Percentiles rank a stretch among this genome's conserved stretches.
These are phyloP conservation scores for Talaromyces verruculosus DNA, from an alignment of 2,329 filamentous ascomycete species.

Conservation along the genomic window DNA sequence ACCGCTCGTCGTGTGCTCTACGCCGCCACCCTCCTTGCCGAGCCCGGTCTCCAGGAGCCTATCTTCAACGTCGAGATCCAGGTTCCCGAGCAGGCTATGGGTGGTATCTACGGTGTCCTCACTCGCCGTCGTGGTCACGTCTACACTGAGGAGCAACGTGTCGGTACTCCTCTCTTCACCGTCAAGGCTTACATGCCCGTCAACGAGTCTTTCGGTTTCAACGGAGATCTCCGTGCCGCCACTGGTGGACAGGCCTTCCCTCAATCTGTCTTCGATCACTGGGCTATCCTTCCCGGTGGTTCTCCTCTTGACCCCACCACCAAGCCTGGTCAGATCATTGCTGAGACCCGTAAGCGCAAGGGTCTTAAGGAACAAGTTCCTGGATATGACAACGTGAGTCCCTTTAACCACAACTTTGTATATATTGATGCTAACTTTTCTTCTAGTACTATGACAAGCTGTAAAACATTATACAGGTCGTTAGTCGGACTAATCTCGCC, in stretches of 20 bases:
- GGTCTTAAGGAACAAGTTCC: conserved; percentile 97
- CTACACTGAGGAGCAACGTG: conserved; percentile 96
- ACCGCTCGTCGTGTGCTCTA: conserved; percentile 97
- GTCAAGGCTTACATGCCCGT: conserved; percentile 97
- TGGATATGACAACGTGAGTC: conserved; percentile 90
- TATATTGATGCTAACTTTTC: conserved; percentile 9
- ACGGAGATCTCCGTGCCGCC: conserved; percentile 87
- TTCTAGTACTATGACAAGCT: conserved; percentile 97
- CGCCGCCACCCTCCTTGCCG: conserved; percentile 84
- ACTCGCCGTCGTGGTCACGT: conserved; percentile 98
- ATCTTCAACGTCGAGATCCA: conserved; percentile 99
- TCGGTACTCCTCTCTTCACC: conserved; percentile 98
- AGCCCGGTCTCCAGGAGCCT: conserved; percentile 90
- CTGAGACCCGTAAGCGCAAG: conserved; percentile 97
- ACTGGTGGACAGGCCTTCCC: conserved; percentile 99
- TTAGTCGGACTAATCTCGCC: conserved; percentile 43
- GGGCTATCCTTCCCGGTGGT: conserved; percentile 93
- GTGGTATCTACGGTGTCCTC: conserved; percentile 99
- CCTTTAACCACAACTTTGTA: background rate
- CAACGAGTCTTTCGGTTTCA: conserved; percentile 99
- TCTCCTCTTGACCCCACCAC: conserved; percentile 79
- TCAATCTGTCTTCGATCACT: conserved; percentile 98
- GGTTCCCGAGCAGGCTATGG: conserved; percentile 97
- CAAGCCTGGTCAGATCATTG: conserved; percentile 80
- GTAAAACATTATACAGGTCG: conserved; percentile 58